phyloP scores from a whole-genome alignment of 768 basidiomycete species.

The Podaxis sp. region DNA sequence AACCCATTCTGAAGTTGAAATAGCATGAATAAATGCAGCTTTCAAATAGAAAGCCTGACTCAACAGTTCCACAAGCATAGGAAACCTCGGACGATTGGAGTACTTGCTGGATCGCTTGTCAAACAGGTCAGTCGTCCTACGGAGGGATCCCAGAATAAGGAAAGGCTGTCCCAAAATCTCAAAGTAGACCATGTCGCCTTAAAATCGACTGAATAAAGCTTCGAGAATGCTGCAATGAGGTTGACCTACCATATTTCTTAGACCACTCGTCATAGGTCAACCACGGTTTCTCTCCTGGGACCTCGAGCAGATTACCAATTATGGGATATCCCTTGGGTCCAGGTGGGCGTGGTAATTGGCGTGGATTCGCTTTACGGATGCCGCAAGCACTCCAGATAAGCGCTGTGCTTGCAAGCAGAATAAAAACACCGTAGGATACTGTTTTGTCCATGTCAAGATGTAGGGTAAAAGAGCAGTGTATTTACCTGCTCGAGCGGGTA shows the following conservation, averaged over 20 bases:
- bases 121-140: slow-evolving; percentile 15
- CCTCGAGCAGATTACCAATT: slow-evolving; percentile 14
- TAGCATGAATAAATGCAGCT: background rate
- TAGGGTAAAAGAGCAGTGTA: too few relatives aligned
- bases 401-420: too few relatives aligned
- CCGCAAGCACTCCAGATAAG: background rate
- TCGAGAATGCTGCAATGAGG: background rate
- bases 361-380: slow-evolving; percentile 1
- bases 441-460: too few relatives aligned
- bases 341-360: slow-evolving; percentile 16
- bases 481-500: too few relatives aligned
- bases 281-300: slow-evolving; percentile 13
- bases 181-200: slow-evolving; percentile 20
- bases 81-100: slow-evolving; percentile 16
- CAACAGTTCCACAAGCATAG: slow-evolving; percentile 7
- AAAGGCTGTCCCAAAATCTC: slow-evolving; percentile 15
- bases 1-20: slow-evolving; percentile 23
- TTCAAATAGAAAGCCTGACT: background rate
- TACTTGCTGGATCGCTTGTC: slow-evolving; percentile 20
- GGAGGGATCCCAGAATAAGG: slow-evolving; percentile 15
- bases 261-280: slow-evolving; percentile 15
- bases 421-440: too few relatives aligned
- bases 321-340: slow-evolving; percentile 19
- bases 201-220: background rate
- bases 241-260: slow-evolving; percentile 14